These are phyloP conservation scores for Phialocephala subalpina DNA, from an alignment of 2,329 filamentous ascomycete genomes.

Conservation along the genomic window DNA sequence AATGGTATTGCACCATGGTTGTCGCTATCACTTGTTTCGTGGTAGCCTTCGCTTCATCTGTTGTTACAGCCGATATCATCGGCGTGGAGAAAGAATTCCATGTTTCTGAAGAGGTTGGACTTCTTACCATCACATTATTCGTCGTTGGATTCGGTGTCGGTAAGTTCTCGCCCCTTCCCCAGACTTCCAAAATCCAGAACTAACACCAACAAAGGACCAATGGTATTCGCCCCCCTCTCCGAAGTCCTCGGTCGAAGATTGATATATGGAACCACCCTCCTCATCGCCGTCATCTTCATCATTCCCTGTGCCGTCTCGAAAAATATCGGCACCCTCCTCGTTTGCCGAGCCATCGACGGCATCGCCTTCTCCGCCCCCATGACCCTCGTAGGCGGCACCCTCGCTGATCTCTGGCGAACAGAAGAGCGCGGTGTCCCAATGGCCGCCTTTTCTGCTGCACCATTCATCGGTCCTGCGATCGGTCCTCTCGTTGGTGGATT, in stretches of 20 bases:
- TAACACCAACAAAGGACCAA: constrained; percentile 63
- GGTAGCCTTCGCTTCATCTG: constrained; percentile 68
- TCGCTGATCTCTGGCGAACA: constrained; percentile 84
- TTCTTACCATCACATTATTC: constrained; percentile 78
- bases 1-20: constrained; percentile 88
- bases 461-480: constrained; percentile 82
- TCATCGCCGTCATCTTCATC: constrained; percentile 77
- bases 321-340: constrained; percentile 79
- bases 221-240: constrained; percentile 80
- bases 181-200: not conserved
- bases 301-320: constrained; percentile 81
- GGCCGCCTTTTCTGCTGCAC: constrained; percentile 84
- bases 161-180: constrained; percentile 43
- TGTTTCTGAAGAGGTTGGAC: constrained; percentile 75
- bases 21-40: constrained; percentile 81
- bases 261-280: constrained; percentile 61
- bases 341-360: constrained; percentile 80
- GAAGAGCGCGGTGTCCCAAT: constrained; percentile 88
- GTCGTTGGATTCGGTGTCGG: constrained; percentile 84
- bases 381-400: constrained; percentile 83
- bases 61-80: constrained; percentile 79
- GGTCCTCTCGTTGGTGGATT: constrained; percentile 82
- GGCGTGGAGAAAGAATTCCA: constrained; percentile 70
- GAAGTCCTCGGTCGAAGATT: constrained; percentile 77
- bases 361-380: constrained; percentile 88